These are phyloP conservation scores for Inosperma sp. DNA, from an alignment of 768 basidiomycete genomes.

Conservation along the genomic window DNA sequence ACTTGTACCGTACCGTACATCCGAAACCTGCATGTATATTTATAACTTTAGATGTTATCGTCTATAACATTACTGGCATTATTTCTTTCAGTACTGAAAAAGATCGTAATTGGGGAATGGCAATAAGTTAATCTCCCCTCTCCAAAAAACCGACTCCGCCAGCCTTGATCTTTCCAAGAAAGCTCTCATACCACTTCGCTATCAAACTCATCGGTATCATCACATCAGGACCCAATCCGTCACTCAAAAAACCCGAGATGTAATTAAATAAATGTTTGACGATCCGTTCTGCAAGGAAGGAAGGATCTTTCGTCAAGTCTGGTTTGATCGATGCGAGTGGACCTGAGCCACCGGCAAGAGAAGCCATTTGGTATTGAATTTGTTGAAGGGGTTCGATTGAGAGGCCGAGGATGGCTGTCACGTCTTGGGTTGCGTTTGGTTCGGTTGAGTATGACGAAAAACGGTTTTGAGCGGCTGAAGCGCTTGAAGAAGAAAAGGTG, in stretches of 20 bases:
- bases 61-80: too few relatives aligned
- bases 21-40: too few relatives aligned
- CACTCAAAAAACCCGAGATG: conserved; percentile 57
- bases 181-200: conserved; percentile 67
- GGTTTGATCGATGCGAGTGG: conserved; percentile 19
- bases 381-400: conserved; percentile 69
- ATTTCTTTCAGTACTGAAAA: not conserved
- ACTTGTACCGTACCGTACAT: too few relatives aligned
- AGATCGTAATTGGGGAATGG: not conserved
- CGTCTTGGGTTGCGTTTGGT: conserved; percentile 40
- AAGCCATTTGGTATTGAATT: conserved; percentile 55
- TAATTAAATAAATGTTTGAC: conserved; percentile 76
- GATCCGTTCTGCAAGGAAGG: conserved; percentile 59
- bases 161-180: conserved; percentile 53
- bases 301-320: conserved; percentile 40
- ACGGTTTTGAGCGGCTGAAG: conserved; percentile 37
- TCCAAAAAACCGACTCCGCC: conserved; percentile 64
- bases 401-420: conserved; percentile 74
- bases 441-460: conserved; percentile 32
- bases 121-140: conserved; percentile 28
- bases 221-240: conserved; percentile 45
- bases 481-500: conserved; percentile 36
- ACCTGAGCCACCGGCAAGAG: conserved; percentile 31
- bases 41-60: too few relatives aligned
- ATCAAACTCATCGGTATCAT: conserved; percentile 60